Percentiles rank a stretch among this genome's conserved stretches.
phyloP scores from a whole-genome alignment of 129 eudicot genomes.

The Flaveria linearis region DNA sequence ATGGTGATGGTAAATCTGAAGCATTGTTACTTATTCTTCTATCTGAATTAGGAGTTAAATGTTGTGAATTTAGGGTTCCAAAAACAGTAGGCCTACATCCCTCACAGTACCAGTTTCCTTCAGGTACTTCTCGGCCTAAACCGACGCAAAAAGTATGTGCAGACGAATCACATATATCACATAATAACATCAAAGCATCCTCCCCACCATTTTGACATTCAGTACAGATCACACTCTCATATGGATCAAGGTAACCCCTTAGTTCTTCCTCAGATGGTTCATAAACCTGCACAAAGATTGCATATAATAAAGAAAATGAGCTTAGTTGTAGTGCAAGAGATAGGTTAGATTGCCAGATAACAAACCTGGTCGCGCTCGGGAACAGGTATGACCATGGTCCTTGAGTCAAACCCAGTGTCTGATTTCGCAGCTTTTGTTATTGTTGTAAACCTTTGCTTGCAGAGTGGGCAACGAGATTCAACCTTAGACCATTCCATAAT shows the following conservation, averaged over 20 bases:
- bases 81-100: conserved; percentile 82
- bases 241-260: conserved; percentile 86
- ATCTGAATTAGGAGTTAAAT: conserved; percentile 46
- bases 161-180: conserved; percentile 97
- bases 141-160: conserved; percentile 98
- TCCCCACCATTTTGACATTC: conserved; percentile 97
- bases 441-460: conserved; percentile 84
- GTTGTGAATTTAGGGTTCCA: conserved; percentile 50
- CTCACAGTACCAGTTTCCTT: conserved; percentile 95
- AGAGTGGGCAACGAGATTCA: conserved; percentile 93
- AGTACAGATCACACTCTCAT: conserved; percentile 77
- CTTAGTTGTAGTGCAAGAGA: conserved; percentile 1
- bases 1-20: conserved; percentile 49
- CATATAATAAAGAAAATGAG: neutral
- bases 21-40: conserved; percentile 45
- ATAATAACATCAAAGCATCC: conserved; percentile 88
- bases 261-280: conserved; percentile 98
- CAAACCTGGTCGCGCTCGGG: conserved; percentile 96
- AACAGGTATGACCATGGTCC: conserved; percentile 60
- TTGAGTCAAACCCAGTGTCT: conserved; percentile 52
- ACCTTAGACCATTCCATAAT: conserved; percentile 99
- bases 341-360: conserved; percentile 21
- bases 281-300: conserved; percentile 59
- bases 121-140: conserved; percentile 92
- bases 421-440: conserved; percentile 68